Percentiles rank a stretch among this genome's conserved stretches.
Conservation (phyloP, 495 filamentous ascomycete genomes). For the Bombardia bombarda region DNA sequence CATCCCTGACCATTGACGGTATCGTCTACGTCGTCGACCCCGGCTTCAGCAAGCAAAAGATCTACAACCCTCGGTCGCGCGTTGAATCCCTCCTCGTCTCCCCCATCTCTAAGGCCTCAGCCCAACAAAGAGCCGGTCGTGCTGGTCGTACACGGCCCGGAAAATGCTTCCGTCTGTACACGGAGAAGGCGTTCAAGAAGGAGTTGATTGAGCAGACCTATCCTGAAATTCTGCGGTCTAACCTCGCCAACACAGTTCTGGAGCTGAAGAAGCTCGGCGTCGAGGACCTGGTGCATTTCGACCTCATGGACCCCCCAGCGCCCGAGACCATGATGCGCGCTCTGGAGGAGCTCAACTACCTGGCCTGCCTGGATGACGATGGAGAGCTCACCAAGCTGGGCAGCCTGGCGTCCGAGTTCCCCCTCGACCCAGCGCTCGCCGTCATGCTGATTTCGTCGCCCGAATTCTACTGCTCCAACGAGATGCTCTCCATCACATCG, state of each 20-base stretch:
- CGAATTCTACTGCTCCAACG: constrained; percentile 98
- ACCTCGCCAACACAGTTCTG: constrained; percentile 86
- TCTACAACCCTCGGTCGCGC: constrained; percentile 94
- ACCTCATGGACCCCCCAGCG: constrained; percentile 96
- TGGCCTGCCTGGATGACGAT: constrained; percentile 94
- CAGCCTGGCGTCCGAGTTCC: constrained; percentile 86
- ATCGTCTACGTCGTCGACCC: constrained; percentile 99
- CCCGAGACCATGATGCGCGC: constrained; percentile 99
- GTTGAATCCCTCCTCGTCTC: constrained; percentile 95
- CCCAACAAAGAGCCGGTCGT: constrained; percentile 95
- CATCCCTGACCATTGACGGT: constrained; percentile 93
- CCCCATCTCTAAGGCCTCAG: constrained; percentile 96
- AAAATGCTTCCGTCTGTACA: constrained; percentile 82
- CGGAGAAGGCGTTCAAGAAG: constrained; percentile 93
- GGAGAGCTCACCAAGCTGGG: constrained; percentile 83
- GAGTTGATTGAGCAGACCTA: constrained; percentile 96
- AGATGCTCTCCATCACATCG: constrained; percentile 90
- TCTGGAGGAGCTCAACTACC: constrained; percentile 93
- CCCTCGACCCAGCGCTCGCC: constrained; percentile 86
- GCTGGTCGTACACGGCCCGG: constrained; percentile 95
- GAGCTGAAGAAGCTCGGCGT: constrained; percentile 97
- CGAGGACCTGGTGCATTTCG: constrained; percentile 94
- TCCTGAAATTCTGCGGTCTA: constrained; percentile 90
- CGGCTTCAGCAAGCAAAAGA: constrained; percentile 98
- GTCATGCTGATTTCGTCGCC: constrained; percentile 98